Base-by-base conservation (phyloP, 179 eudicot species). In the Pouteria campechiana region DNA sequence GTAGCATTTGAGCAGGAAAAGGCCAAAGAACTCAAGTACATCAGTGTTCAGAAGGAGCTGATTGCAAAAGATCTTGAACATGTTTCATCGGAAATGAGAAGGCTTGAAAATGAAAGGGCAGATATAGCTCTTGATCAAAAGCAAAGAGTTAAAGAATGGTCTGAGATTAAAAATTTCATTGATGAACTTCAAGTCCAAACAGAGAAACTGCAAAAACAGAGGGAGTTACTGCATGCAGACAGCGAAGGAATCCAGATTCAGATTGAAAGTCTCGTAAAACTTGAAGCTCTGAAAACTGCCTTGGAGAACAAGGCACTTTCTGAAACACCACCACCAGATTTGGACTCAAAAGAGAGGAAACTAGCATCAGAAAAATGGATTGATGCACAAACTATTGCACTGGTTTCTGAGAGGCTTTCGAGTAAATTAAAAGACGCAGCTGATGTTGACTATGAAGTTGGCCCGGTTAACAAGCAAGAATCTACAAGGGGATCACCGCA, bases 81-180 rank as follows among this genome's bases (percentile, higher is more conserved):
- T 35, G 77, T 74, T 35, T 69, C 72, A 30, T 35, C 47, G 27
- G 84, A 80, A 44, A 61, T 79, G 76, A 61, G 75, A 60, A 76
- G 74, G 65, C 86, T 90, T 65, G 84, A 76, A 32, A 32, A 58
- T 18, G 81, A 81, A 62, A 89, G 94, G 53, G 45, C 54, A 57
- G 83, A 76, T 57, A 79, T 90, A 37, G 85, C 60, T 52, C 39
- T 72, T 63, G 95, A 81, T 52, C 79, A 79, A 19, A 82, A 81
- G 57, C 64, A 55, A 55, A 78, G 98, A 55, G 93, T 74, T 54
- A 73, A 52, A 57, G 98, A 84, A 45, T 90, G 98, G 95, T 69
- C 73, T 21, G 98, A 86, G 64, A 54, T 89, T 37, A 81, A 72
- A 37, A 70, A 45, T 48, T 59, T 81, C 47, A 86, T 90, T 31